Evolutionary conservation across 2,329 filamentous ascomycete genomes (phyloP), one percentile per base, ranked within the genome.

Genomic region (Trichoderma semiorbis): DNA sequence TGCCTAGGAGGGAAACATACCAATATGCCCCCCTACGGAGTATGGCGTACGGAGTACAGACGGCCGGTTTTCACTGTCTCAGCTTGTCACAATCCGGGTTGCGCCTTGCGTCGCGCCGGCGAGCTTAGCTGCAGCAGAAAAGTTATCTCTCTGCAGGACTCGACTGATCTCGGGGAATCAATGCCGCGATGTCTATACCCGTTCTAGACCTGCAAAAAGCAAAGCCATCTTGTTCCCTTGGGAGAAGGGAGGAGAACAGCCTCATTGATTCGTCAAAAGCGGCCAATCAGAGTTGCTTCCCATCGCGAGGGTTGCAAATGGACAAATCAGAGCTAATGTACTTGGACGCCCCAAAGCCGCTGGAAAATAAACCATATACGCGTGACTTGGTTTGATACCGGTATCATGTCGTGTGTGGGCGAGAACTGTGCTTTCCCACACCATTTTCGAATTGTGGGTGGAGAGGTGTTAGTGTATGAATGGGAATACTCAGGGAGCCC

Each of bases 111-210:
- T 58, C 39, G 36, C 70, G 58, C 24, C 65, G 34, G 24, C 24
- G 30, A 62, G 43, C 43, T 53, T 67, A 57, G 63, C 63, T 67
- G 53, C 63, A 63, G 62, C 36, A 39, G 55, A 60, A 58, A 18
- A 24, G 63, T 34, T 43, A 11, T 30, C 36, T 36, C 30, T 58
- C 21, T 66, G 61, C 53, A 61, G 47, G 30, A 26, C 69, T 66
- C 50, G 53, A 55, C 34, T 66, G 69, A 34, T 36, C 39, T 71
- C n/a, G 36, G n/a, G 43, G 53, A 36, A 28, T 26, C 70, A 68
- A 63, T 43, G 28, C 70, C 39, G 55, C n/a, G 50, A 39, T 36
- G 21, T 60, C 26, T 11, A 60, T 36, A 24, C 5, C 43, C 32
- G 36, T 50, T 68, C 65, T 60, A 60, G 34, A 50, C 55, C 24